Evolutionary conservation across 2,329 filamentous ascomycete genomes (phyloP).

Genomic region (Paraconiothyrium sp.): DNA sequence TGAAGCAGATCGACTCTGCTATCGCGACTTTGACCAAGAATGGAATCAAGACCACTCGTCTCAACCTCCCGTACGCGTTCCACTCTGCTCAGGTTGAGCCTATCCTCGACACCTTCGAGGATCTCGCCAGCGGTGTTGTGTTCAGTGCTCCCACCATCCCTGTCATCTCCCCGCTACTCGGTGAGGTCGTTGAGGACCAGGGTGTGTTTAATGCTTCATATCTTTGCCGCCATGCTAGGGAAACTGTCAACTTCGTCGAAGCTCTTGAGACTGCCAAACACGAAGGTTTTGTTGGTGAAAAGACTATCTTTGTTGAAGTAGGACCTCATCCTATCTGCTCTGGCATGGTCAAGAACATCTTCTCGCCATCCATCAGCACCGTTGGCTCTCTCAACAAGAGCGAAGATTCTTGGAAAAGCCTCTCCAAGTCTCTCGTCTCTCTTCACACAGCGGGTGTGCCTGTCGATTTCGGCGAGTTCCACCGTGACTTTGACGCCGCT

Average conservation of each 20-base stretch:
- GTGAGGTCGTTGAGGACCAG: constrained; percentile 66
- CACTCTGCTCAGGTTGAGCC: constrained; percentile 73
- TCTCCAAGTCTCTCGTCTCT: constrained; percentile 65
- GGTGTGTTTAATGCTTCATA: constrained; percentile 69
- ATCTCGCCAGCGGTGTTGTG: constrained; percentile 61
- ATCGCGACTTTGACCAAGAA: constrained; percentile 59
- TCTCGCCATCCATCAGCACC: constrained; percentile 63
- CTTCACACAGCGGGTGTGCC: constrained; percentile 70
- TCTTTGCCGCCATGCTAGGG: constrained; percentile 71
- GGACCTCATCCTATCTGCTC: constrained; percentile 76
- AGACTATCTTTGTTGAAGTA: constrained; percentile 76
- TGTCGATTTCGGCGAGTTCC: constrained; percentile 76
- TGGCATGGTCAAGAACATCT: constrained; percentile 73
- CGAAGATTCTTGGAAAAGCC: constrained; percentile 71
- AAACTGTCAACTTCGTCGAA: constrained; percentile 74
- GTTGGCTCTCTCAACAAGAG: constrained; percentile 70
- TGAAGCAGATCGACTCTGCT: constrained; percentile 67
- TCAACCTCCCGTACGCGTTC: constrained; percentile 73
- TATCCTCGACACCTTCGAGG: constrained; percentile 69
- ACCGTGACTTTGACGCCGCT: constrained; percentile 67
- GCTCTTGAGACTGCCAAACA: constrained; percentile 68
- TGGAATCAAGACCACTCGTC: constrained; percentile 67
- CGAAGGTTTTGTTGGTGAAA: constrained; percentile 68
- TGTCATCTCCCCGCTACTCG: constrained; percentile 73
- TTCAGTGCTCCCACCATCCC: constrained; percentile 70